These are phyloP conservation scores for Sporothrix schenckii DNA, from an alignment of 2,329 filamentous ascomycete species.

Conservation along the genomic window DNA sequence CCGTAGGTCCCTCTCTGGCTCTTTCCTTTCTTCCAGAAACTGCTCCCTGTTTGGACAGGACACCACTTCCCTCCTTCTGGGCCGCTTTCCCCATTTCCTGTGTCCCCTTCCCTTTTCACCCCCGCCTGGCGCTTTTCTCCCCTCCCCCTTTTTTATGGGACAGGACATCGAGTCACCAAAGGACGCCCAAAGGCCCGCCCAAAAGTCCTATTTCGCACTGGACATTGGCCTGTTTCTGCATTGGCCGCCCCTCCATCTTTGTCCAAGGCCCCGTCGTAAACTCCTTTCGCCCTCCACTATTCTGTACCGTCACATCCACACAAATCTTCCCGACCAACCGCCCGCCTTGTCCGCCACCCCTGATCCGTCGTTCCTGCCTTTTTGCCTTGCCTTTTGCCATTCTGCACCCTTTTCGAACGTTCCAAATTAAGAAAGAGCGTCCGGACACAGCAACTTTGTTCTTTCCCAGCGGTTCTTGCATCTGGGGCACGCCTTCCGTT, in stretches of 20 bases:
- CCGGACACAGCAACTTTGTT: constrained; percentile 18
- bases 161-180: constrained; percentile 6
- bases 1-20: constrained; percentile 12
- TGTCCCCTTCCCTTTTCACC: constrained; percentile 2
- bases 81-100: constrained; percentile 19
- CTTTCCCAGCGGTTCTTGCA: constrained; percentile 3
- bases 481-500: not conserved
- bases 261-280: constrained; percentile 6
- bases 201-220: constrained; percentile 9
- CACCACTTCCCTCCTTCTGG: not conserved
- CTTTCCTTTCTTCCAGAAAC: constrained; percentile 3
- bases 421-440: constrained; percentile 29
- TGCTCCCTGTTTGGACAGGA: not conserved
- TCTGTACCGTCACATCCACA: constrained; percentile 27
- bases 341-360: constrained; percentile 27
- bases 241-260: constrained; percentile 23
- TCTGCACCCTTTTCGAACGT: constrained; percentile 8
- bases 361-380: constrained; percentile 26
- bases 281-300: constrained; percentile 26
- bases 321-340: constrained; percentile 31
- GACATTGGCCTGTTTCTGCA: not conserved
- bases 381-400: not conserved
- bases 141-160: constrained; percentile 10
- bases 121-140: constrained; percentile 26
- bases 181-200: not conserved